phyloP scores from a whole-genome alignment of 2,329 filamentous ascomycete genomes.

The Monosporascus sp. region DNA sequence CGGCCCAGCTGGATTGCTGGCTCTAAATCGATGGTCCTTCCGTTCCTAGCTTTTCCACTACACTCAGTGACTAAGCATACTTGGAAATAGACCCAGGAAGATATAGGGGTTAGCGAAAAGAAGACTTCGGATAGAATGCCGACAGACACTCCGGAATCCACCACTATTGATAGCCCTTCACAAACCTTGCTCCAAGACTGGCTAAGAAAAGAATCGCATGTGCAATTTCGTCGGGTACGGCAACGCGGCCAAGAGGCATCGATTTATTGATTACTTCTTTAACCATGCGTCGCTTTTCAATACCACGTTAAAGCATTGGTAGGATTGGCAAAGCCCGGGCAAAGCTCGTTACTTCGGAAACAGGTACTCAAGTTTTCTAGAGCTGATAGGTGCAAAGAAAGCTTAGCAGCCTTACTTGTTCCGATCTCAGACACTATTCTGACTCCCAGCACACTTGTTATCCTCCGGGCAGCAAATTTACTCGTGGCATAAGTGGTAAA shows the following conservation, averaged over 20 bases:
- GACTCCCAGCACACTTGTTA: conserved; percentile 12
- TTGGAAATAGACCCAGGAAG: too few relatives aligned
- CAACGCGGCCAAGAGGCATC: conserved; percentile 8
- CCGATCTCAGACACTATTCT: too few relatives aligned
- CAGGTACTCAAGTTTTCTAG: conserved; percentile 9
- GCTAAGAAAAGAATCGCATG: conserved; percentile 3
- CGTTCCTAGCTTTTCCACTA: too few relatives aligned
- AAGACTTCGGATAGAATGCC: too few relatives aligned
- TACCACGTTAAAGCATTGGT: conserved; percentile 7
- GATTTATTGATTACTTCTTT: conserved; percentile 5
- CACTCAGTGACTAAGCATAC: too few relatives aligned
- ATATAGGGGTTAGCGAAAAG: too few relatives aligned
- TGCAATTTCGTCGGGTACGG: conserved; percentile 4
- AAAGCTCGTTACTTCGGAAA: conserved; percentile 16
- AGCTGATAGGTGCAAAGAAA: conserved; percentile 1
- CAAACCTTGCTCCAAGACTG: conserved; percentile 3
- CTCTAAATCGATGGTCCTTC: too few relatives aligned
- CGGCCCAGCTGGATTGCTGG: too few relatives aligned
- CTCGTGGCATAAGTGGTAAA: conserved; percentile 10
- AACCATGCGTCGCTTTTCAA: conserved; percentile 8
- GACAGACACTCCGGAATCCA: conserved; percentile 6
- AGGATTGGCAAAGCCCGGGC: conserved; percentile 14
- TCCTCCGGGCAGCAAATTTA: conserved; percentile 12
- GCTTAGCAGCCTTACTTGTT: not conserved
- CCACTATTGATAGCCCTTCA: conserved; percentile 4